Conservation (phyloP, 2,329 filamentous ascomycete genomes). For the Calcarisporium arbuscula region DNA sequence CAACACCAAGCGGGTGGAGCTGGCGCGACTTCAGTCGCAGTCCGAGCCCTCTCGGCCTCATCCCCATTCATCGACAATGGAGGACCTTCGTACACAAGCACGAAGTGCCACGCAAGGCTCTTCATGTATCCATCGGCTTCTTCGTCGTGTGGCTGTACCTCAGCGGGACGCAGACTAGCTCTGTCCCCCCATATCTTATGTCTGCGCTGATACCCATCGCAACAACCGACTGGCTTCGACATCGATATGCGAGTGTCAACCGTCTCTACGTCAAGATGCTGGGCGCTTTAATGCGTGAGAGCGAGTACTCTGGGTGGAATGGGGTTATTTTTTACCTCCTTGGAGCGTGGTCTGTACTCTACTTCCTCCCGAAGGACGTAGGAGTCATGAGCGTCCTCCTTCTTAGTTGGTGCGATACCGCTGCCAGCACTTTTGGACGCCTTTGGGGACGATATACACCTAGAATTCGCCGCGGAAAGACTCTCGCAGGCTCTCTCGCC, state of each 20-base stretch:
- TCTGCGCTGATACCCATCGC: conserved; percentile 77
- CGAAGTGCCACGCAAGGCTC: conserved; percentile 86
- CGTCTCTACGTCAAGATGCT: conserved; percentile 76
- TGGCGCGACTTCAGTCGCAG: conserved; percentile 88
- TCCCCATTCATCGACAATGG: conserved; percentile 92
- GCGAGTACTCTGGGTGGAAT: conserved; percentile 89
- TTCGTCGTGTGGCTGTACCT: conserved; percentile 82
- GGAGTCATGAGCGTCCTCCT: conserved; percentile 84
- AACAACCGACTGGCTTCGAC: conserved; percentile 73
- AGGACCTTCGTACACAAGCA: conserved; percentile 90
- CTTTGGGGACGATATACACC: conserved; percentile 86
- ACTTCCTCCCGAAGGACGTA: conserved; percentile 88
- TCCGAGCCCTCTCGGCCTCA: conserved; percentile 86
- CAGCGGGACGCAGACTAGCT: conserved; percentile 65
- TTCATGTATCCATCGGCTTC: conserved; percentile 97
- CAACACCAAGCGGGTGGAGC: conserved; percentile 57
- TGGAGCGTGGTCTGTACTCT: conserved; percentile 79
- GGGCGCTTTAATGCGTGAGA: conserved; percentile 94
- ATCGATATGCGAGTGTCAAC: conserved; percentile 77
- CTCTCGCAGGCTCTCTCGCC: conserved; percentile 79
- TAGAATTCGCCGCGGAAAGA: conserved; percentile 80
- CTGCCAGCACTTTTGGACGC: conserved; percentile 88
- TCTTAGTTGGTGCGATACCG: conserved; percentile 96
- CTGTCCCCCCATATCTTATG: conserved; percentile 82
- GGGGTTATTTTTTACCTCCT: conserved; percentile 96